A percentile compares a stretch with the other conserved stretches of the same genome.
phyloP scores from a whole-genome alignment of 2,329 filamentous ascomycete species.

The Trichoderma oligosporum region DNA sequence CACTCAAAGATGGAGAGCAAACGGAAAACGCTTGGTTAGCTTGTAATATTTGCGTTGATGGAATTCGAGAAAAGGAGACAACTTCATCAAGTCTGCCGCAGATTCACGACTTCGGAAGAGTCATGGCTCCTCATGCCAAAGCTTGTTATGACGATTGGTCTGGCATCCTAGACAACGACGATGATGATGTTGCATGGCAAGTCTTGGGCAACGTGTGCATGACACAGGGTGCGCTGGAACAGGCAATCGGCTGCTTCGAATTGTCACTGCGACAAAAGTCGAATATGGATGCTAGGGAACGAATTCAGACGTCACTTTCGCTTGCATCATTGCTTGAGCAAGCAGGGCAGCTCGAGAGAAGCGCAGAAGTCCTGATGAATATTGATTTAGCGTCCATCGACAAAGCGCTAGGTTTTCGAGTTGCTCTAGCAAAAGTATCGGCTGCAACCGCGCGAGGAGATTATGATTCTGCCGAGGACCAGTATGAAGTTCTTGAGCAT shows the following conservation, averaged over 20 bases:
- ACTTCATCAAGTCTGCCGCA: slow-evolving; percentile 24
- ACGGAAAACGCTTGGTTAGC: slow-evolving; percentile 27
- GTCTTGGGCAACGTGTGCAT: slow-evolving; percentile 33
- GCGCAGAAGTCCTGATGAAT: slow-evolving; percentile 23
- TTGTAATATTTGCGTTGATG: slow-evolving; percentile 26
- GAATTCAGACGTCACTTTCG: slow-evolving; percentile 25
- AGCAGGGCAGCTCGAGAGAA: slow-evolving; percentile 20
- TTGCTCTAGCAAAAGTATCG: slow-evolving; percentile 26
- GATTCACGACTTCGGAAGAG: slow-evolving; percentile 27
- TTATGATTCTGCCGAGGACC: slow-evolving; percentile 22
- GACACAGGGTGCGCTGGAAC: slow-evolving; percentile 26
- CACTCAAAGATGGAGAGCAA: slow-evolving; percentile 23
- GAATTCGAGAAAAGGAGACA: slow-evolving; percentile 23
- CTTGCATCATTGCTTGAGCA: slow-evolving; percentile 26
- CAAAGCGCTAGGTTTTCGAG: slow-evolving; percentile 24
- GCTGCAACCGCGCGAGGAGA: slow-evolving; percentile 25
- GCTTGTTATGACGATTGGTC: slow-evolving; percentile 29
- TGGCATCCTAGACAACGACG: slow-evolving; percentile 22
- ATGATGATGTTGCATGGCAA: slow-evolving; percentile 38
- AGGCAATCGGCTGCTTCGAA: slow-evolving; percentile 29
- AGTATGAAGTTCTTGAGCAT: slow-evolving; percentile 25
- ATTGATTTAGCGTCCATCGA: slow-evolving; percentile 27
- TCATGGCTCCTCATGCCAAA: slow-evolving; percentile 29
- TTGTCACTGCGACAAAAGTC: slow-evolving; percentile 23
- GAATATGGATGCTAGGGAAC: slow-evolving; percentile 21